A percentile compares a stretch with the other conserved stretches of the same genome.
Evolutionary conservation across 305 asterid genomes (phyloP).

Genomic region (Galium porrigens): DNA sequence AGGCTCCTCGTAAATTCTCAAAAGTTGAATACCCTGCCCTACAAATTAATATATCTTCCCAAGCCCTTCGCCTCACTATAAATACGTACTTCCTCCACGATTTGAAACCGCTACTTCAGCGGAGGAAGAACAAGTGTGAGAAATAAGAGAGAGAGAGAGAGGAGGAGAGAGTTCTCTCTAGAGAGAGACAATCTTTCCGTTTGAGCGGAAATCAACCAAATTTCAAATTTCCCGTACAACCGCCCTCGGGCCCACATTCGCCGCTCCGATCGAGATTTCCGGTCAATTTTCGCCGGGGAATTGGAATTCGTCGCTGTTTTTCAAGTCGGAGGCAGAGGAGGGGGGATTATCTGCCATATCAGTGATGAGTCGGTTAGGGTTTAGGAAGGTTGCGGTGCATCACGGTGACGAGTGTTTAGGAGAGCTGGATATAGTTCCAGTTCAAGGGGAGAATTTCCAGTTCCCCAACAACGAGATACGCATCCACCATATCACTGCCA

Average conservation of each 20-base stretch:
- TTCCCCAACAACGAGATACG: constrained; percentile 85
- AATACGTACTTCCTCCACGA: constrained; percentile 4
- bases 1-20: constrained; percentile 32
- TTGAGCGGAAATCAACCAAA: background rate
- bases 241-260: constrained; percentile 8
- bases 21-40: constrained; percentile 12
- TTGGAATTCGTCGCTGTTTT: constrained; percentile 2
- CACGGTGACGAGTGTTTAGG: constrained; percentile 63
- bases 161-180: background rate
- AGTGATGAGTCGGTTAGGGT: constrained; percentile 78
- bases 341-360: background rate
- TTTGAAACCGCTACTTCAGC: constrained; percentile 16
- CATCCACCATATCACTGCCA: constrained; percentile 45
- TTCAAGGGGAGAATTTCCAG: constrained; percentile 46
- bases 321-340: background rate
- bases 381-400: constrained; percentile 65
- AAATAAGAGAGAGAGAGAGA: constrained; percentile 1
- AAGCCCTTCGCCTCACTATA: constrained; percentile 9
- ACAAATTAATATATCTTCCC: background rate
- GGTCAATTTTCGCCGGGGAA: constrained; percentile 1
- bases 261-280: constrained; percentile 12
- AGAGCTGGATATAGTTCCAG: constrained; percentile 51
- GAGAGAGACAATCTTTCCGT: background rate
- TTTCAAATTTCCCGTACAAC: constrained; percentile 13
- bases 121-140: constrained; percentile 5